These are phyloP conservation scores for Mucuna pruriens DNA, from an alignment of 306 rosid genomes.

Conservation along the genomic window DNA sequence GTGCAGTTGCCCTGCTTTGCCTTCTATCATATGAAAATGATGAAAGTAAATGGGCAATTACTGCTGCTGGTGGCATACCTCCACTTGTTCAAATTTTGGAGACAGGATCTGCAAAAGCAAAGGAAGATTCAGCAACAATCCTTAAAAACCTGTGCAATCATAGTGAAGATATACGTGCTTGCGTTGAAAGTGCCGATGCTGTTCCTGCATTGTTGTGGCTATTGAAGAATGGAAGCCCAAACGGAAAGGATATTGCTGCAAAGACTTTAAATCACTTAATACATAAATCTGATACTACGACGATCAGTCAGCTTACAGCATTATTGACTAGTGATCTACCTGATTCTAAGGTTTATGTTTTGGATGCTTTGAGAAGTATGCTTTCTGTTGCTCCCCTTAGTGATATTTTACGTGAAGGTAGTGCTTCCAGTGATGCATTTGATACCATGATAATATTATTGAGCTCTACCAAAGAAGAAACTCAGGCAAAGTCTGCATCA, in stretches of 20 bases:
- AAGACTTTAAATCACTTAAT: slow-evolving; percentile 92
- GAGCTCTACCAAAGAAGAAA: slow-evolving; percentile 86
- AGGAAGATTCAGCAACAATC: slow-evolving; percentile 97
- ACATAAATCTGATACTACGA: slow-evolving; percentile 95
- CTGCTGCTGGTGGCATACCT: slow-evolving; percentile 99
- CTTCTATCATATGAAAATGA: slow-evolving; percentile 90
- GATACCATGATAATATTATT: slow-evolving; percentile 85
- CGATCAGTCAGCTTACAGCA: slow-evolving; percentile 96
- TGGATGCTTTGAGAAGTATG: slow-evolving; percentile 95
- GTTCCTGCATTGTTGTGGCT: slow-evolving; percentile 98
- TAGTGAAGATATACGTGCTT: slow-evolving; percentile 98
- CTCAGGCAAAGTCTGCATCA: slow-evolving; percentile 94
- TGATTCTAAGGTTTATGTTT: slow-evolving; percentile 81
- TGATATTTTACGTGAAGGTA: slow-evolving; percentile 90
- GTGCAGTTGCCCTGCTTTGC: slow-evolving; percentile 95
- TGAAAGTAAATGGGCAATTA: slow-evolving; percentile 98
- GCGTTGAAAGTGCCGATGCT: slow-evolving; percentile 99
- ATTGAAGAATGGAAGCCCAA: slow-evolving; percentile 93
- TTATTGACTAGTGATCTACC: slow-evolving; percentile 93
- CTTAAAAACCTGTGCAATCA: slow-evolving; percentile 97
- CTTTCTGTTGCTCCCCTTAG: slow-evolving; percentile 87
- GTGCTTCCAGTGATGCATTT: slow-evolving; percentile 91
- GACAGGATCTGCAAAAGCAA: slow-evolving; percentile 94
- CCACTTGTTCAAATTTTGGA: slow-evolving; percentile 98
- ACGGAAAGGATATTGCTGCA: slow-evolving; percentile 98